Base-by-base conservation (phyloP, 768 basidiomycete genomes). In the Leccinum subgranulosum region DNA sequence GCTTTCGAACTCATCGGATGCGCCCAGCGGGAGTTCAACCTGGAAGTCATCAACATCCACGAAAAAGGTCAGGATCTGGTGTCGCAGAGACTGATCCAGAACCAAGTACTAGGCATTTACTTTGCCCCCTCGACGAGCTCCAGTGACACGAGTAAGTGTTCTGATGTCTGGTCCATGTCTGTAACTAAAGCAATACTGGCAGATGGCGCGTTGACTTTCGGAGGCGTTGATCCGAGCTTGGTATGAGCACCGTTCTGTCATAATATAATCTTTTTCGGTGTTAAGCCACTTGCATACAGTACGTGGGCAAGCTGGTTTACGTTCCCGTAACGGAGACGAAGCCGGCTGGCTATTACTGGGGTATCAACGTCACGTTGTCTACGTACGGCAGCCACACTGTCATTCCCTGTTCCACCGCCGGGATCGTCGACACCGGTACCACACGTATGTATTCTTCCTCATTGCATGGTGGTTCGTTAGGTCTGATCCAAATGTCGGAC, bases 221-320 rank as follows among this genome's bases (percentile, higher is more conserved):
- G 47, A 27, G 47, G 47, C 17, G 21, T 48, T 17, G 47, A 48
- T 48, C 47, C 47, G 25, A 25, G 15, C 25, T 23, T 50, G 49
- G 49, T 50, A 50, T 34, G 49, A 31, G 7, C 8, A 5, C 4
- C 19, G 10, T 12, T 49, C n/a, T 4, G 19, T 27, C 17, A 28
- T 28, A 10, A 23, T 23, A 23, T 1, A 9, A 1, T 28, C 6
- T 17, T 4, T 3, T 17, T 48, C 17, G 9, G 17, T n/a, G 17
- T 10, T 48, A 4, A 48, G 21, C 28, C 3, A 9, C 15, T 11
- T 28, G 6, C 15, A 29, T 36, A 10, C 36, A 72, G 64, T 64
- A 65, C 49, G 41, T 58, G n/a, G 69, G 72, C 14, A 14, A 46
- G 17, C 41, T 70, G 31, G 63, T 51, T 31, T 29, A 29, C 28